Evolutionary conservation across 2,329 filamentous ascomycete species (phyloP).

Genomic region (Sporothrix pallida): DNA sequence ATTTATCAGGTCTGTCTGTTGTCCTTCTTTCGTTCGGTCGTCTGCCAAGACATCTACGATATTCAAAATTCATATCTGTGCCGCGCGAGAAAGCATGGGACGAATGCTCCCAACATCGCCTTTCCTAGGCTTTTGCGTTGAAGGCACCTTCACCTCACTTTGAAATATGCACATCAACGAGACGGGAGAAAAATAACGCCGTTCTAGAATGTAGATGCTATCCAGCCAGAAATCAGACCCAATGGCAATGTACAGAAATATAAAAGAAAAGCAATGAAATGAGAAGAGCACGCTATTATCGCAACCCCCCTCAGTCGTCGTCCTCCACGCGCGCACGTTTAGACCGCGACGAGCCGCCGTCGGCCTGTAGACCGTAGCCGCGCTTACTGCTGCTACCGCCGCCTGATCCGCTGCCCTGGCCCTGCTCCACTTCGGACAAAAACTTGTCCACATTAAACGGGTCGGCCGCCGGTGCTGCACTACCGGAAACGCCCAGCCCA

Average conservation of each 20-base stretch:
- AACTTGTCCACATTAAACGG: constrained; percentile 96
- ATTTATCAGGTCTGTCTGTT: too few species aligned
- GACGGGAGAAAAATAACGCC: neutral
- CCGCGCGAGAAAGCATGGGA: too few species aligned
- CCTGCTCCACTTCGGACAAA: constrained; percentile 77
- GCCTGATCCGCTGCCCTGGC: constrained; percentile 35
- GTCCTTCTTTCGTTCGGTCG: too few species aligned
- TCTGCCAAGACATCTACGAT: too few species aligned
- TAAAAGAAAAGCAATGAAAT: neutral
- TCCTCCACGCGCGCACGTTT: constrained; percentile 84
- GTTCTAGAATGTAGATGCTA: constrained; percentile 25
- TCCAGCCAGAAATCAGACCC: constrained; percentile 22
- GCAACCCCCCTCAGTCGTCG: constrained; percentile 49
- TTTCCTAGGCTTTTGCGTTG: too few species aligned
- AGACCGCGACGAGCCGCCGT: constrained; percentile 53
- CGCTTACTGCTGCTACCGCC: constrained; percentile 65
- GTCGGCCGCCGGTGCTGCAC: constrained; percentile 54
- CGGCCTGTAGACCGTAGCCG: constrained; percentile 73
- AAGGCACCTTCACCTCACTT: too few species aligned
- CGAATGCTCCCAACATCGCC: too few species aligned
- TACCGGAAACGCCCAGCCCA: constrained; percentile 6
- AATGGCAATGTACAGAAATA: neutral
- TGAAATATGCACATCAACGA: neutral
- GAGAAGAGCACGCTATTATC: neutral
- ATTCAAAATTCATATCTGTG: too few species aligned